Evolutionary conservation across 83 land plant genomes (phyloP), one percentile per base, ranked within the genome.

Genomic region (Picea abies): DNA sequence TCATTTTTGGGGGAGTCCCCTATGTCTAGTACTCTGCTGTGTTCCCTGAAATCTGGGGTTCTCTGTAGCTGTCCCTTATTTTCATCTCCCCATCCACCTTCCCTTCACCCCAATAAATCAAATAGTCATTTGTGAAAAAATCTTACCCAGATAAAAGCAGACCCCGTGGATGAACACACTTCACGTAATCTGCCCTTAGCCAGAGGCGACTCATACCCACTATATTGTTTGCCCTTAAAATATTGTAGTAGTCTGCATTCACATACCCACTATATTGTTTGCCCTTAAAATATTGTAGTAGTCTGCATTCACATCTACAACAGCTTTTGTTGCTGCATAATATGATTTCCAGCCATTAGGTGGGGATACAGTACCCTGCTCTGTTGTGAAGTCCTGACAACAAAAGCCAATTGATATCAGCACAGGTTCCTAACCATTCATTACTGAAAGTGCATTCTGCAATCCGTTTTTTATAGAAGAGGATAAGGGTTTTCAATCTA

Each of bases 311-410:
- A 86, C 80, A 79, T 85, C 94, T 29, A 88, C 75, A 76, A 96
- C 87, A 6, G 95, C 95, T 89, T 90, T 90, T 25, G 98, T 96
- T 25, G 94, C 93, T 5, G 98, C 95, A 90, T 96, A 96, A 75
- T 96, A 91, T 25, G 97, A 88, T 87, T 96, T 96, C 97, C 98
- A 96, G 29, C 96, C 98, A 92, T 91, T 85, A 2, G 78, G 79
- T 60, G 95, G 95, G 6, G 78, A 84, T 10, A 96, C 58, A 76
- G 58, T 86, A 75, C 85, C 85, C 64, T 96, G 98, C 78, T 96
- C 97, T 69, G 82, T 60, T 12, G 96, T 92, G 61, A 95, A 96
- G 82, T 89, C 90, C 93, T 93, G 81, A 56, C 58, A n/a, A 73
- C 2, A 25, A 75, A 62, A 73, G 60, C 60, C 16, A 56, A 56